Evolutionary conservation across 805 yeast genomes (phyloP), one percentile per base, ranked within the genome.

Genomic region (Kuraishia borneana): DNA sequence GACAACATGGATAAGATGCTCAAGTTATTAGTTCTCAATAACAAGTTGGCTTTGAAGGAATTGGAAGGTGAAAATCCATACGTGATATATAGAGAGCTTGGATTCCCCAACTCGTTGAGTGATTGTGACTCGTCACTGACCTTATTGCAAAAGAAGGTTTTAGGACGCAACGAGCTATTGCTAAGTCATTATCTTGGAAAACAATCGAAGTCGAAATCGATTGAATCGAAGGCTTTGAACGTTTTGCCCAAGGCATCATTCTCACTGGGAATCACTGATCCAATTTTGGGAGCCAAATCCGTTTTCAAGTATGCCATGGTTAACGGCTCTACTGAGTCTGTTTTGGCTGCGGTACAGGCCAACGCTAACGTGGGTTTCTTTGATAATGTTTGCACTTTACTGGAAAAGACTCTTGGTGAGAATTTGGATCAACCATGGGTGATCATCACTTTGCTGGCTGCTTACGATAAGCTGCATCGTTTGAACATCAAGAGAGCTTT

Each of bases 381-480:
- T 12, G 58, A 58, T 32, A 51, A 55, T 30, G 61, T 68, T 1
- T 48, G 53, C 9, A 30, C 46, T 6, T 37, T 61, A 6, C 48
- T 70, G 31, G 70, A 68, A 43, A 44, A 48, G 19, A 37, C 59
- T 4, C 20, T 48, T 8, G 34, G 37, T 2, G 14, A 32, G 2
- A 33, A 38, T 14, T 33, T 43, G 18, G 29, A 48, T 4, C 37
- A 45, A 4, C 78, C 83, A 3, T 70, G 72, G 3, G 48, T 79
- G 30, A 58, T 69, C 26, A 71, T 74, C 19, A 53, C 67, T 4
- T 51, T 76, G 20, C 57, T 68, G 7, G 58, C 70, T 10, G 46
- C 77, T 5, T 73, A 69, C 48, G 78, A 71, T 40, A 39, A 50
- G 9, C 50, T 64, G 30, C 65, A 68, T 29, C 56, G 68, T 31